Percentiles rank a stretch among this genome's conserved stretches.
phyloP scores from a whole-genome alignment of 495 filamentous ascomycete genomes.

The Thermochaetoides thermophila region DNA sequence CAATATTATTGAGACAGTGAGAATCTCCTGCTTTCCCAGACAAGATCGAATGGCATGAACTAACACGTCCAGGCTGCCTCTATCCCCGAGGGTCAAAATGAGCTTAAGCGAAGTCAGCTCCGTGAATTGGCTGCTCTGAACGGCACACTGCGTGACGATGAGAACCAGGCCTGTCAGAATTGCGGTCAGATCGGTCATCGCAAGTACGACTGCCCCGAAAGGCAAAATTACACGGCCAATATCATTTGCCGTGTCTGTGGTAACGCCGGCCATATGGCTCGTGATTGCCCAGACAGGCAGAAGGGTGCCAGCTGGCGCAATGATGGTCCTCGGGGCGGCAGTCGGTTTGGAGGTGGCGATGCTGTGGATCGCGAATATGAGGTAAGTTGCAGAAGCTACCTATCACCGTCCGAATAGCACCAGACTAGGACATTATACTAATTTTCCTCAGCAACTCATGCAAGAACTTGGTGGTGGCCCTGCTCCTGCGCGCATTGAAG shows the following conservation, averaged over 20 bases:
- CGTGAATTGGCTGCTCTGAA: slow-evolving; percentile 94
- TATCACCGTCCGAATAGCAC: too few relatives aligned
- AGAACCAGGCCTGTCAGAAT: slow-evolving; percentile 99
- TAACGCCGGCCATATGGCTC: slow-evolving; percentile 28
- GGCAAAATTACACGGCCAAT: slow-evolving; percentile 93
- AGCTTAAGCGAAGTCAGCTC: slow-evolving; percentile 95
- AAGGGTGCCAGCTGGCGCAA: slow-evolving; percentile 87
- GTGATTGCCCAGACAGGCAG: slow-evolving; percentile 73
- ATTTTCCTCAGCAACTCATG: slow-evolving; percentile 71
- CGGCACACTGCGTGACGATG: slow-evolving; percentile 94
- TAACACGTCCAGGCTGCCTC: slow-evolving; percentile 61
- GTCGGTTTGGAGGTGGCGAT: slow-evolving; percentile 64
- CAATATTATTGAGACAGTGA: slow-evolving; percentile 92
- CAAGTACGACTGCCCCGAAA: slow-evolving; percentile 97
- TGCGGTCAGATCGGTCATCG: slow-evolving; percentile 98
- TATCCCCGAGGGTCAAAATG: slow-evolving; percentile 94
- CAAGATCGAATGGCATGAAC: slow-evolving; percentile 11
- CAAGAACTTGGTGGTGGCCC: slow-evolving; percentile 72
- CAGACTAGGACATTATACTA: slow-evolving; percentile 14
- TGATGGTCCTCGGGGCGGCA: slow-evolving; percentile 40
- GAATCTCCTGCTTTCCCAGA: slow-evolving; percentile 10
- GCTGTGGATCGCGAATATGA: slow-evolving; percentile 89
- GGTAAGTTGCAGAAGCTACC: slow-evolving; percentile 32
- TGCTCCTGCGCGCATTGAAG: slow-evolving; percentile 72
- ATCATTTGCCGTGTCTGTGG: slow-evolving; percentile 99